A percentile compares a stretch with the other conserved stretches of the same genome.
phyloP scores from a whole-genome alignment of 2,329 filamentous ascomycete species.

The Pyricularia pennisetigena region DNA sequence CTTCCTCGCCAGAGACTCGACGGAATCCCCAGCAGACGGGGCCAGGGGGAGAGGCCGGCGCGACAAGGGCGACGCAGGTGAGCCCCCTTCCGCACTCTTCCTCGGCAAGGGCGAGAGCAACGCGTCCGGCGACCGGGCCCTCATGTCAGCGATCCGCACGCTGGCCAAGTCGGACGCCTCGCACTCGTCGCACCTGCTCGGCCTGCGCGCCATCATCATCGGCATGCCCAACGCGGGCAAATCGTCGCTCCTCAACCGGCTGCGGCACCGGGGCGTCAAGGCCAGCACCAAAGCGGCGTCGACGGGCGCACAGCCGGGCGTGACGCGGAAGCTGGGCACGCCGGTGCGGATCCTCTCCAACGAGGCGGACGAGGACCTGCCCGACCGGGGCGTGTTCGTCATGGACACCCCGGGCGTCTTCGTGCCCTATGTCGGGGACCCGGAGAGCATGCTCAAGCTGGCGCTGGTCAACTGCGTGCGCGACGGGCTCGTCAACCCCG shows the following conservation, averaged over 20 bases:
- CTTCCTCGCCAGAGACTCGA: not conserved
- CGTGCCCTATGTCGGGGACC: constrained; percentile 77
- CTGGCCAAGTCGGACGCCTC: constrained; percentile 28
- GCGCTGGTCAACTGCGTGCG: constrained; percentile 85
- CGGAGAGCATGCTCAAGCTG: constrained; percentile 90
- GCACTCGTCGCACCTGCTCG: constrained; percentile 42
- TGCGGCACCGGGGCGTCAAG: constrained; percentile 60
- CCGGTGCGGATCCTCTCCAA: constrained; percentile 62
- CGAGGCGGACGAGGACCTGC: constrained; percentile 23
- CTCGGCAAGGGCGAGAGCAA: constrained; percentile 14
- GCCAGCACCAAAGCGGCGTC: constrained; percentile 55
- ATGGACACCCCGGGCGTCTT: constrained; percentile 94
- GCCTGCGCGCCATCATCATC: constrained; percentile 77
- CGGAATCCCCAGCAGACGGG: constrained; percentile 1
- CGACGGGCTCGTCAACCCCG: constrained; percentile 69
- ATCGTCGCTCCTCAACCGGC: constrained; percentile 81
- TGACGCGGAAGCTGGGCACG: constrained; percentile 76
- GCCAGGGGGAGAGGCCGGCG: constrained; percentile 18
- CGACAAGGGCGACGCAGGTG: constrained; percentile 18
- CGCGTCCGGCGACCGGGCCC: constrained; percentile 20
- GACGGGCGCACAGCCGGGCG: constrained; percentile 79
- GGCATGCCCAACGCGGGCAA: constrained; percentile 99
- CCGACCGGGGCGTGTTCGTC: constrained; percentile 63
- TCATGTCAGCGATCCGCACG: constrained; percentile 39
- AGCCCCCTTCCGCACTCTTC: constrained; percentile 19